Base-by-base conservation (phyloP, 169 alveolate species). In the Plasmodium sp. region DNA sequence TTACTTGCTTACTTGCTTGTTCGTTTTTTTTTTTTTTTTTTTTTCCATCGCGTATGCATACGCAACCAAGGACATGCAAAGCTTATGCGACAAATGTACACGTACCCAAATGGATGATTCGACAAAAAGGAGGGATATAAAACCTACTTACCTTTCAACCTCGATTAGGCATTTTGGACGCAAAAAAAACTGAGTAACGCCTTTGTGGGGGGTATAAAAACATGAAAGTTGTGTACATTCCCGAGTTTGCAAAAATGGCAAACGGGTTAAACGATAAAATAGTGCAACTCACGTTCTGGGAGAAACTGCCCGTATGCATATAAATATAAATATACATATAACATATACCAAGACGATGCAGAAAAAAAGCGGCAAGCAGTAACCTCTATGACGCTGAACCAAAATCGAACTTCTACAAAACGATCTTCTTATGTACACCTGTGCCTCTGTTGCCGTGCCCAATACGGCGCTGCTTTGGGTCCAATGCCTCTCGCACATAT, bases 51-150 rank as follows among this genome's bases (percentile, higher is more conserved):
- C n/a, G 43, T 82, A 34, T 84, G 92, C 43, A 84, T 54, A 84
- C 92, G 71, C 81, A 54, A 67, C 92, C 92, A 48, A 84, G 75
- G 72, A 39, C 54, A 71, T 14, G 27, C 31, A 56, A 84, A 84
- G 16, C 31, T 27, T 67, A 72, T 54, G 54, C 54, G 48, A 7
- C 75, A 43, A 84, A 84, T 41, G 22, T 51, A 58, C 51, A 67
- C 31, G 27, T 83, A 16, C 43, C 39, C 6, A 81, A 81, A 81
- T 81, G 56, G 43, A 54, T 82, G 48, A 83, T 58, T 56, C 14
- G 43, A 82, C 36, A 56, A 54, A 34, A n/a, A 18, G 22, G 58
- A 34, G 22, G 72, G 43, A 83, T 27, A 83, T 54, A 33, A 33
- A 54, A 7, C 39, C 91, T 58, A 33, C 27, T 31, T 83, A 83